Conservation (phyloP, 2,329 filamentous ascomycete species). For the Dothistroma pini region DNA sequence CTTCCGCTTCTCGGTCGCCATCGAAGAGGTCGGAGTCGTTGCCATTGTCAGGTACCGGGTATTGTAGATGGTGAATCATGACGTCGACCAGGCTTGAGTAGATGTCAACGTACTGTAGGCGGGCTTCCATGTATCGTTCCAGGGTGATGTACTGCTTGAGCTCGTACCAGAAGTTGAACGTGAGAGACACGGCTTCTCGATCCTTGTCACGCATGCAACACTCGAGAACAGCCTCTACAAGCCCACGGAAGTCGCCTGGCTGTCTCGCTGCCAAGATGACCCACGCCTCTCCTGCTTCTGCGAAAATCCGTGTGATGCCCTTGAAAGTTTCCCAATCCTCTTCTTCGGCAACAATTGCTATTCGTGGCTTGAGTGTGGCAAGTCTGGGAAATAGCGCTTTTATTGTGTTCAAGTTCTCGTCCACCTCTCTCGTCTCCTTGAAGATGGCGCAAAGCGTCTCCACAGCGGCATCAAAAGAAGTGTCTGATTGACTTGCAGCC, state of each 20-base stretch:
- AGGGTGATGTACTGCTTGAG: conserved; percentile 93
- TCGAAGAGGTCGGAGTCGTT: conserved; percentile 80
- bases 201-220: conserved; percentile 84
- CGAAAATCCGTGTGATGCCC: conserved; percentile 82
- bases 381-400: conserved; percentile 78
- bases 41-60: conserved; percentile 69
- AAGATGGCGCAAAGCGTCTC: conserved; percentile 93
- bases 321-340: conserved; percentile 86
- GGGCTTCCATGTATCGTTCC: conserved; percentile 81
- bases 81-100: conserved; percentile 90
- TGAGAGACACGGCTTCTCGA: conserved; percentile 85
- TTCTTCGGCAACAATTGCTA: conserved; percentile 68
- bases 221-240: conserved; percentile 91
- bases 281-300: conserved; percentile 93
- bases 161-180: conserved; percentile 98
- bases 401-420: conserved; percentile 81
- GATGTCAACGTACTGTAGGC: conserved; percentile 71
- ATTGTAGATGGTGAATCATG: conserved; percentile 86
- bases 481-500: conserved; percentile 68
- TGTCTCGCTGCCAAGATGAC: conserved; percentile 85
- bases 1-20: conserved; percentile 90
- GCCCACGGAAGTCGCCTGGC: conserved; percentile 71
- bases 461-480: conserved; percentile 79
- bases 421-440: conserved; percentile 86
- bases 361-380: conserved; percentile 70